phyloP scores from a whole-genome alignment of 2,329 filamentous ascomycete species.

The Fusarium graminum region DNA sequence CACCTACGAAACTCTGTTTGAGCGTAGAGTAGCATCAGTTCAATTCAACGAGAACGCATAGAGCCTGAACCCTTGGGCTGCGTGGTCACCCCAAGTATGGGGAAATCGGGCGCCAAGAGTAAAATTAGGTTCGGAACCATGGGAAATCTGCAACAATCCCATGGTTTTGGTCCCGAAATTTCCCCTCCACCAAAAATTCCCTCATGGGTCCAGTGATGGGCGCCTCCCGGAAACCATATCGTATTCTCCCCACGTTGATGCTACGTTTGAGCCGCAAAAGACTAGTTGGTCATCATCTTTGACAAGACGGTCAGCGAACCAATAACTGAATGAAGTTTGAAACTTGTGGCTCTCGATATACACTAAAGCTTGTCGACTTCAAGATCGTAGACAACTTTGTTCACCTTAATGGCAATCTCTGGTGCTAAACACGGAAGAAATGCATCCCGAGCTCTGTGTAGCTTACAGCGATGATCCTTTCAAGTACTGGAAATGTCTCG shows the following conservation, averaged over 20 bases:
- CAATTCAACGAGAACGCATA: constrained; percentile 5
- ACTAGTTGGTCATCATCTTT: constrained; percentile 18
- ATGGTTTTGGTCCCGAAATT: constrained; percentile 24
- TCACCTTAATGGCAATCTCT: neutral
- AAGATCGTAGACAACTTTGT: constrained; percentile 19
- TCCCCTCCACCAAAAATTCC: constrained; percentile 2
- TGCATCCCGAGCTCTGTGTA: constrained; percentile 14
- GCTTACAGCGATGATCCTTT: constrained; percentile 33
- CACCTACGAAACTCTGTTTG: constrained; percentile 4
- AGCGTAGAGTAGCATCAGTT: constrained; percentile 2
- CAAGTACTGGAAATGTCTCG: constrained; percentile 20
- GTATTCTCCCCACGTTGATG: constrained; percentile 32
- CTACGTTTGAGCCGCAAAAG: constrained; percentile 36
- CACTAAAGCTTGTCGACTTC: constrained; percentile 14
- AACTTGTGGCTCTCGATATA: constrained; percentile 35
- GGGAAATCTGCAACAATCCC: constrained; percentile 40
- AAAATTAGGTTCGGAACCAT: constrained; percentile 31
- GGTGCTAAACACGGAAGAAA: constrained; percentile 29
- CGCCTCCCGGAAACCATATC: constrained; percentile 39
- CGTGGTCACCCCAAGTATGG: constrained; percentile 25
- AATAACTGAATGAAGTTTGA: constrained; percentile 16
- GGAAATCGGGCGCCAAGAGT: constrained; percentile 26
- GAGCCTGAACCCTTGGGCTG: neutral
- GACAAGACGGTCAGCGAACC: neutral
- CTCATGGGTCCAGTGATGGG: constrained; percentile 25